A percentile compares a stretch with the other conserved stretches of the same genome.
phyloP scores from a whole-genome alignment of 805 yeast species.

The Saccharomycopsis amapae region DNA sequence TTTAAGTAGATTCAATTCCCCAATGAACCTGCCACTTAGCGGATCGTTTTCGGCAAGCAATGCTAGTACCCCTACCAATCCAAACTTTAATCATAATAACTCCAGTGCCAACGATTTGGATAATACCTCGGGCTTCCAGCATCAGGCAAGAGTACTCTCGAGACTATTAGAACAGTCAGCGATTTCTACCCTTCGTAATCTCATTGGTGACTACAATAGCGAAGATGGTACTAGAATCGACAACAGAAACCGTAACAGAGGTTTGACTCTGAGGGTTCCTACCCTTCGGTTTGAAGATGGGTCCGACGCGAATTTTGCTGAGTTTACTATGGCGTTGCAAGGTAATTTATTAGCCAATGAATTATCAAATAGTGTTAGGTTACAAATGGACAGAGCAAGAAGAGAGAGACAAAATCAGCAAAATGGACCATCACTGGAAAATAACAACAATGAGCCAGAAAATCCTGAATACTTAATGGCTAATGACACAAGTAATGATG shows the following conservation, averaged over 20 bases:
- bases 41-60: neutral
- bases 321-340: conserved; percentile 36
- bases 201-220: conserved; percentile 29
- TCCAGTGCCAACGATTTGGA: neutral
- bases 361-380: conserved; percentile 26
- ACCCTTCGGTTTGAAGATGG: conserved; percentile 21
- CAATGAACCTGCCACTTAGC: neutral
- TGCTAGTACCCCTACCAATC: neutral
- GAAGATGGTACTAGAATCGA: conserved; percentile 29
- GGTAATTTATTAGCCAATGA: conserved; percentile 36
- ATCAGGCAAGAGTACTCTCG: conserved; percentile 37
- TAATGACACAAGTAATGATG: neutral
- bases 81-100: neutral
- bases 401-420: neutral
- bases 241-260: conserved; percentile 22
- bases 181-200: conserved; percentile 35
- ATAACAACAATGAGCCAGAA: neutral
- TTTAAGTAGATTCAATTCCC: neutral
- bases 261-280: conserved; percentile 8
- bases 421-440: neutral
- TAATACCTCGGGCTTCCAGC: conserved; percentile 7
- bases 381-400: conserved; percentile 11
- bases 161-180: conserved; percentile 40
- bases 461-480: neutral
- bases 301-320: conserved; percentile 36